These are phyloP conservation scores for Blastobotrys elegans DNA, from an alignment of 1,139 yeast species.

Conservation along the genomic window DNA sequence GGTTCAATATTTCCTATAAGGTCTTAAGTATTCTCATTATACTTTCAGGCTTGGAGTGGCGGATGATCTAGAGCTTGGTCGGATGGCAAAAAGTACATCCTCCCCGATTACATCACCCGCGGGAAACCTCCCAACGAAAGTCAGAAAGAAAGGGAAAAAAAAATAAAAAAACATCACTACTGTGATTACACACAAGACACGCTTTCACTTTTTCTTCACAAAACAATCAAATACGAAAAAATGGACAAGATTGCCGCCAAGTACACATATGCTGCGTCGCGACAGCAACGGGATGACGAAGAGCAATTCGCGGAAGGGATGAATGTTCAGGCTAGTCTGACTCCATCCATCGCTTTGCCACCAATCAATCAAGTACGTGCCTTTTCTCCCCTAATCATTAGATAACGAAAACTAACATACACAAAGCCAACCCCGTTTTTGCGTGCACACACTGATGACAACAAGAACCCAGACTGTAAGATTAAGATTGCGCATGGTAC, in stretches of 20 bases:
- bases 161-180: too few species aligned
- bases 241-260: conserved; percentile 26
- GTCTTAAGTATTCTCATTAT: too few species aligned
- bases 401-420: background rate
- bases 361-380: conserved; percentile 63
- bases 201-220: too few species aligned
- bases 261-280: conserved; percentile 17
- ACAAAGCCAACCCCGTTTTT: conserved; percentile 83
- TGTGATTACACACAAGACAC: too few species aligned
- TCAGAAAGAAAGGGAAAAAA: too few species aligned
- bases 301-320: background rate
- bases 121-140: too few species aligned
- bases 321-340: conserved; percentile 7
- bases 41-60: too few species aligned
- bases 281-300: conserved; percentile 5
- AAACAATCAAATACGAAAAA: conserved; percentile 3
- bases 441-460: conserved; percentile 97
- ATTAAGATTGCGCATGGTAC: conserved; percentile 99
- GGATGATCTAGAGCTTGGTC: too few species aligned
- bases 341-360: conserved; percentile 71
- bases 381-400: background rate
- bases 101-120: too few species aligned
- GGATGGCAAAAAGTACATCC: too few species aligned
- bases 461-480: conserved; percentile 84
- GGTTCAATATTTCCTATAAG: too few species aligned